These are phyloP conservation scores for Colletotrichum sp. DNA, from an alignment of 2,329 filamentous ascomycete genomes.

Conservation along the genomic window DNA sequence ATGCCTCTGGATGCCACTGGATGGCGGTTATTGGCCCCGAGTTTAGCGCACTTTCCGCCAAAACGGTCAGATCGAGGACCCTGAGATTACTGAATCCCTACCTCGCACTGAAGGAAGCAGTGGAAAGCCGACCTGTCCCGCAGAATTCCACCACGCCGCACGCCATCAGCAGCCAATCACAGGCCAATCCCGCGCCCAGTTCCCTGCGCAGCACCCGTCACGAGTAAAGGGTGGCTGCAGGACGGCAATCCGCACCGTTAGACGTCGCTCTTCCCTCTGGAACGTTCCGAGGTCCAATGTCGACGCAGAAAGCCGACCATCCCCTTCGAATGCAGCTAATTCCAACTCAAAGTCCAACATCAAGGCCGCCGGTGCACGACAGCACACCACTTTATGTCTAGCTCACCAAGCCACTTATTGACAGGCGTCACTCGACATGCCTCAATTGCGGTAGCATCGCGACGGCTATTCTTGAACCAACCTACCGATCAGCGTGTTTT, in stretches of 20 bases:
- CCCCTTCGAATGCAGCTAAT: background rate
- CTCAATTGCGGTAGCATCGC: background rate
- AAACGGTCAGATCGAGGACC: slow-evolving; percentile 18
- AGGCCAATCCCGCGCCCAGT: background rate
- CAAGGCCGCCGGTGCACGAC: background rate
- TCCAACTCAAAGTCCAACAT: background rate
- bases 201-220: background rate
- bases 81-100: slow-evolving; percentile 13
- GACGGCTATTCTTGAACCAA: background rate
- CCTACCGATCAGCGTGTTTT: background rate
- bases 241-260: background rate
- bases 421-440: background rate
- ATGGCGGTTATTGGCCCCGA: slow-evolving; percentile 4
- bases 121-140: background rate
- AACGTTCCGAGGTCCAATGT: background rate
- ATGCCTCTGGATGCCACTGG: background rate
- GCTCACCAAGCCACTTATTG: background rate
- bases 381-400: background rate
- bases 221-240: background rate
- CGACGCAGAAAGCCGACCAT: background rate
- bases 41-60: slow-evolving; percentile 5
- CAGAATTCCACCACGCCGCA: background rate
- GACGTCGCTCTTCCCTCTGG: background rate
- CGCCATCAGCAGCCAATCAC: background rate
- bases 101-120: background rate